phyloP scores from a whole-genome alignment of 768 basidiomycete genomes.

The Naganishia vishniacii region DNA sequence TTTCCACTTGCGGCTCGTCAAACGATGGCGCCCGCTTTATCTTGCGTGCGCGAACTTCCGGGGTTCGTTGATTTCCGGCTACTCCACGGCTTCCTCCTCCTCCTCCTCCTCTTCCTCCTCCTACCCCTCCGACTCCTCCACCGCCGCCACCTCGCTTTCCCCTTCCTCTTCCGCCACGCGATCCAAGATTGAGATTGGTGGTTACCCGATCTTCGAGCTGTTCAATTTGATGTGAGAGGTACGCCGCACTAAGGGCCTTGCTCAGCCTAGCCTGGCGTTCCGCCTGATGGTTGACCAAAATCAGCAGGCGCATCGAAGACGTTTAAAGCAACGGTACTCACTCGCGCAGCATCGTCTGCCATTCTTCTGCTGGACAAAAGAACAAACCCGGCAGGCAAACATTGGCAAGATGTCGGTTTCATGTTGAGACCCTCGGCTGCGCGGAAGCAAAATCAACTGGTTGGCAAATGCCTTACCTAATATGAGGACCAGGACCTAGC shows the following conservation, averaged over 20 bases:
- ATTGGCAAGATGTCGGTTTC: no score
- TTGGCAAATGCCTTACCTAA: no score
- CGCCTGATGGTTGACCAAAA: constrained; percentile 28
- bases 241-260: constrained; percentile 43
- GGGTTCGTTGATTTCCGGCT: neutral
- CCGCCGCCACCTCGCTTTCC: neutral
- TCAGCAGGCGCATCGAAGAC: neutral
- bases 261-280: constrained; percentile 38
- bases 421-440: no score
- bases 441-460: no score
- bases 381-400: no score
- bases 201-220: constrained; percentile 42
- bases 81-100: no score
- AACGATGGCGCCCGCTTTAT: no score
- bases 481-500: no score
- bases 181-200: neutral
- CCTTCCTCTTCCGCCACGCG: neutral
- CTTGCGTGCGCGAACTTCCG: no score
- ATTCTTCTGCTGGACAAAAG: neutral
- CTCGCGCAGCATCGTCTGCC: neutral
- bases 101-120: neutral
- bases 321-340: neutral
- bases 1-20: neutral
- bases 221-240: constrained; percentile 42
- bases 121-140: neutral